phyloP scores from a whole-genome alignment of 2,329 filamentous ascomycete species.

The Arthrinium phaeospermum region DNA sequence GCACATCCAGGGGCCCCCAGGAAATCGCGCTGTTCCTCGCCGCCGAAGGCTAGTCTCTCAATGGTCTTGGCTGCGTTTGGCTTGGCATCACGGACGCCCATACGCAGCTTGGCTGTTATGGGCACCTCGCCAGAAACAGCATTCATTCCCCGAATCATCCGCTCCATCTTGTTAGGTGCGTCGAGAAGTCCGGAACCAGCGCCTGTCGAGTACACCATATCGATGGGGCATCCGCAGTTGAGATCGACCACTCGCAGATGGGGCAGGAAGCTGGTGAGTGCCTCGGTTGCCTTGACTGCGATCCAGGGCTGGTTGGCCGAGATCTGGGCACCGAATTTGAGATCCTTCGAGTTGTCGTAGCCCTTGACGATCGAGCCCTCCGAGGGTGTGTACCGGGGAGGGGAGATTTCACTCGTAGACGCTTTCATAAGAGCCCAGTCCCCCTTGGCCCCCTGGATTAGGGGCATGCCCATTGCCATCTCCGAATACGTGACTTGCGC shows the following conservation, averaged over 20 bases:
- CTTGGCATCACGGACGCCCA: constrained; percentile 80
- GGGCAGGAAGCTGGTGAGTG: constrained; percentile 77
- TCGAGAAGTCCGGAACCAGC: constrained; percentile 94
- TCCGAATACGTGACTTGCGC: constrained; percentile 96
- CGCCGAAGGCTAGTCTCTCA: constrained; percentile 82
- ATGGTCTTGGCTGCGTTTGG: constrained; percentile 83
- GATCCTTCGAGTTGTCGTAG: constrained; percentile 83
- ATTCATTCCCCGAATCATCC: constrained; percentile 96
- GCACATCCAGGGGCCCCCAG: constrained; percentile 83
- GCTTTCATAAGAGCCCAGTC: constrained; percentile 97
- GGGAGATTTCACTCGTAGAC: constrained; percentile 79
- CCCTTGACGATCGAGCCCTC: constrained; percentile 64
- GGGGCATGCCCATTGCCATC: constrained; percentile 91
- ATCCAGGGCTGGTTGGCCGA: constrained; percentile 91
- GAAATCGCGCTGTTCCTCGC: constrained; percentile 71
- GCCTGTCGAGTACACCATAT: constrained; percentile 86
- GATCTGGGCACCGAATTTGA: constrained; percentile 92
- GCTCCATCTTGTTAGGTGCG: constrained; percentile 83
- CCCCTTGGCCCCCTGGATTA: constrained; percentile 86
- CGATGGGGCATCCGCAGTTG: constrained; percentile 97
- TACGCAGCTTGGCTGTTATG: constrained; percentile 93
- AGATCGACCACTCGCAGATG: constrained; percentile 89
- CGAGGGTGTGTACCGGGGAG: constrained; percentile 69
- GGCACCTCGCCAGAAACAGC: constrained; percentile 87
- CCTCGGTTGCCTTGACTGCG: constrained; percentile 86